Evolutionary conservation across 495 filamentous ascomycete genomes (phyloP).

Genomic region (Cercophora newfieldiana): DNA sequence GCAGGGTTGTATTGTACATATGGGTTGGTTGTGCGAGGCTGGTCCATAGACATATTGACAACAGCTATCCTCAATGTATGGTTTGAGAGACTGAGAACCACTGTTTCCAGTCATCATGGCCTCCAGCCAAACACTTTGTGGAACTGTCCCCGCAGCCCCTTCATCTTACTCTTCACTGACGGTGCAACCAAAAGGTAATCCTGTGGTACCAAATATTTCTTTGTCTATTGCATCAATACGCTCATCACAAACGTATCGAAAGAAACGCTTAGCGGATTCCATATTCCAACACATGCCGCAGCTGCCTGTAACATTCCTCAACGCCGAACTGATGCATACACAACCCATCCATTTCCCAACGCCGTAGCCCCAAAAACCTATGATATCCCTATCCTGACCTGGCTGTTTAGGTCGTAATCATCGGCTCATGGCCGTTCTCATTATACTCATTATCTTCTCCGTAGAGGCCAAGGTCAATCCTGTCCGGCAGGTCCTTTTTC

Average conservation of each 20-base stretch:
- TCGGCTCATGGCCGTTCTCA: conserved; percentile 56
- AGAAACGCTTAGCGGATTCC: background rate
- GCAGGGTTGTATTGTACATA: conserved; percentile 3
- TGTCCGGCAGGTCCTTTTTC: conserved; percentile 72
- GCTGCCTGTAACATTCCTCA: background rate
- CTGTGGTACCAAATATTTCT: background rate
- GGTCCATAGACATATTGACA: background rate
- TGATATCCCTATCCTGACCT: background rate
- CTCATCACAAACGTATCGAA: background rate
- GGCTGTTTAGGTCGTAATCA: conserved; percentile 52
- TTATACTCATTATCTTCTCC: conserved; percentile 36
- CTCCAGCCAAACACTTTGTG: no score
- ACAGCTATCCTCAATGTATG: background rate
- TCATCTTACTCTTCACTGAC: background rate
- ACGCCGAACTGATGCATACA: background rate
- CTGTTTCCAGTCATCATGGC: no score
- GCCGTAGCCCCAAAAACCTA: background rate
- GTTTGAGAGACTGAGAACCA: background rate
- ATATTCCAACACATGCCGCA: background rate
- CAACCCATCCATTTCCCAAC: background rate
- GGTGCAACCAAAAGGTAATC: background rate
- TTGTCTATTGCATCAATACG: background rate
- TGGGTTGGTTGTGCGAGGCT: background rate
- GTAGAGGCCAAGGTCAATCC: conserved; percentile 69
- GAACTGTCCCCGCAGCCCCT: background rate